Evolutionary conservation across 1,139 yeast species (phyloP).

Genomic region (Hemisphaericaspora xylanilytica): DNA sequence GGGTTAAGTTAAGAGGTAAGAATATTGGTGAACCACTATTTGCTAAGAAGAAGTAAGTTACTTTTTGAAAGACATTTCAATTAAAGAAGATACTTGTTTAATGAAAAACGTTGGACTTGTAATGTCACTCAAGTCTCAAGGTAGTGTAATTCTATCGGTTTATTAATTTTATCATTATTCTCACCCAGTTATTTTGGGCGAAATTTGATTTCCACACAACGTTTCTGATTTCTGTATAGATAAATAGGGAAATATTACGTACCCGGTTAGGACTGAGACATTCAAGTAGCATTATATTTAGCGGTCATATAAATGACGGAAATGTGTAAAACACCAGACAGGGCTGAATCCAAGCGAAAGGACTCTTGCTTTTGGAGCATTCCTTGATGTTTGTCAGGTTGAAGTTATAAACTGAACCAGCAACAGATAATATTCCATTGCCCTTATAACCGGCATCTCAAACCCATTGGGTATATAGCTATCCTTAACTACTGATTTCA

Average conservation of each 20-base stretch:
- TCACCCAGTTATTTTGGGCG: neutral
- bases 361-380: no score
- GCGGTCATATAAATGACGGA: no score
- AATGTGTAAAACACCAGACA: no score
- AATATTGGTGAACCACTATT: conserved; percentile 90
- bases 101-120: conserved; percentile 1
- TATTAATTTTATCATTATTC: conserved; percentile 1
- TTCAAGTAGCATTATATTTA: no score
- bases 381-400: no score
- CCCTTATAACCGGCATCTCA: no score
- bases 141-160: neutral
- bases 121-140: conserved; percentile 4
- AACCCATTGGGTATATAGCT: no score
- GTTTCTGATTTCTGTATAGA: neutral
- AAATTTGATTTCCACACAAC: neutral
- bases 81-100: neutral
- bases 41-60: conserved; percentile 59
- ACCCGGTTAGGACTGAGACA: neutral
- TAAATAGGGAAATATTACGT: neutral
- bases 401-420: no score
- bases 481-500: no score
- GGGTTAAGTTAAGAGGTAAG: conserved; percentile 94
- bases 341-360: no score
- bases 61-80: no score
- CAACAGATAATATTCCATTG: no score